A percentile compares a stretch with the other conserved stretches of the same genome.
Evolutionary conservation across 2,329 filamentous ascomycete genomes (phyloP).

Genomic region (Colletotrichum theobromicola): DNA sequence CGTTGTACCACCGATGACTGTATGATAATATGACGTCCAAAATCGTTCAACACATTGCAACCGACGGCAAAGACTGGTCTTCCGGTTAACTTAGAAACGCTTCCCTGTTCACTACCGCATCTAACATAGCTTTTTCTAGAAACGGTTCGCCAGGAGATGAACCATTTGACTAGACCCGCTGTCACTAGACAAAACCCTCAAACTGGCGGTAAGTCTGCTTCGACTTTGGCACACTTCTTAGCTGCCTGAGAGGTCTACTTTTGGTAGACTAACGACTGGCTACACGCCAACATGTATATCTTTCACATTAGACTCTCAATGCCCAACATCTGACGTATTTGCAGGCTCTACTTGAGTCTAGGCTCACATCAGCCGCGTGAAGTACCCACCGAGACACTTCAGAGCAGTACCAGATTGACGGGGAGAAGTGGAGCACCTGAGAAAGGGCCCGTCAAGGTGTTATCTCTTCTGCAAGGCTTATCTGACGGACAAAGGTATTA

Average conservation of each 20-base stretch:
- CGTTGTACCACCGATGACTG: background rate
- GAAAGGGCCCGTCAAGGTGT: background rate
- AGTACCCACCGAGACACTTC: background rate
- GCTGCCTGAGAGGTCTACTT: background rate
- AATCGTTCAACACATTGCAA: background rate
- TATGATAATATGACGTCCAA: background rate
- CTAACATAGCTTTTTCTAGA: background rate
- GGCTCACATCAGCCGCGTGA: background rate
- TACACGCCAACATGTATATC: background rate
- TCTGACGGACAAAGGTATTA: background rate
- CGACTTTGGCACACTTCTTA: background rate
- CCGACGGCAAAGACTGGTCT: background rate
- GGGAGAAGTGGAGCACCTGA: background rate
- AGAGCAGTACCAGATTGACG: background rate
- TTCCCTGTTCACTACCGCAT: background rate
- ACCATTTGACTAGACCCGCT: background rate
- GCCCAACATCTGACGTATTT: background rate
- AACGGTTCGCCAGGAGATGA: background rate
- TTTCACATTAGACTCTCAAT: background rate
- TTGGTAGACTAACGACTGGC: background rate
- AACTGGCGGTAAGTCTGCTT: rapidly evolving
- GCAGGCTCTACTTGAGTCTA: background rate
- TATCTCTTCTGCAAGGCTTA: background rate
- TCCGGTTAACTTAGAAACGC: background rate
- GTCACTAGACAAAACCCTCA: background rate